These are phyloP conservation scores for Dacryopinax spathularia DNA, from an alignment of 768 basidiomycete species.

Conservation along the genomic window DNA sequence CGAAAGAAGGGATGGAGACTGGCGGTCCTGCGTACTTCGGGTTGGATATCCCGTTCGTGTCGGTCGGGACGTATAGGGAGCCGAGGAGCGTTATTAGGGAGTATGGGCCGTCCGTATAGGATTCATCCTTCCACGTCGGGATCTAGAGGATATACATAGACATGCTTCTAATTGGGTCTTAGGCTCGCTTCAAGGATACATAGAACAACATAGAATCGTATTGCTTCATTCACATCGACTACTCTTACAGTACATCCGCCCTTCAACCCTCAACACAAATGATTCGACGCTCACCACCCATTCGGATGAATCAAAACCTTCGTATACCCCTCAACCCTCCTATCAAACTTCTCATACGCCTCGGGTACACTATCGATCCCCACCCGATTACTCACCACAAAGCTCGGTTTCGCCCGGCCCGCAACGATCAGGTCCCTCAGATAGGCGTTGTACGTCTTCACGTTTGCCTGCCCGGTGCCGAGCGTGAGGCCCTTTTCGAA, in stretches of 20 bases:
- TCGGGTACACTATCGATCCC: conserved; percentile 34
- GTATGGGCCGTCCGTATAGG: conserved; percentile 18
- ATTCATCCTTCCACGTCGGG: no score
- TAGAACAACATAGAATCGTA: not conserved
- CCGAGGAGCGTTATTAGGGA: conserved; percentile 37
- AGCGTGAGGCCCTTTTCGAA: conserved; percentile 44
- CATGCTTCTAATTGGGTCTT: not conserved
- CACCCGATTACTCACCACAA: conserved; percentile 38
- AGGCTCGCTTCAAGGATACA: no score
- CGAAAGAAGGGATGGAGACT: conserved; percentile 34
- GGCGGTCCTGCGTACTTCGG: conserved; percentile 45
- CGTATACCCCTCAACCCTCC: conserved; percentile 39
- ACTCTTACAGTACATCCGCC: not conserved
- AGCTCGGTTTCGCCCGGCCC: conserved; percentile 39
- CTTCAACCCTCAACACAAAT: not conserved
- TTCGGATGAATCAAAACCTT: conserved; percentile 18
- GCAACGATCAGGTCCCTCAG: conserved; percentile 41
- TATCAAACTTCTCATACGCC: conserved; percentile 43
- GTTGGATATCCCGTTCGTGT: conserved; percentile 17
- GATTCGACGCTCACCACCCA: not conserved
- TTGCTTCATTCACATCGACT: not conserved
- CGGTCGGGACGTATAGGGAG: conserved; percentile 26
- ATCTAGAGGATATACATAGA: no score
- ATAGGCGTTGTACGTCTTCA: conserved; percentile 42
- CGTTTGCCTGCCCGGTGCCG: conserved; percentile 44